Evolutionary conservation across 441 rosid species (phyloP), one percentile per base, ranked within the genome.

Genomic region (Euphorbia celastroides): DNA sequence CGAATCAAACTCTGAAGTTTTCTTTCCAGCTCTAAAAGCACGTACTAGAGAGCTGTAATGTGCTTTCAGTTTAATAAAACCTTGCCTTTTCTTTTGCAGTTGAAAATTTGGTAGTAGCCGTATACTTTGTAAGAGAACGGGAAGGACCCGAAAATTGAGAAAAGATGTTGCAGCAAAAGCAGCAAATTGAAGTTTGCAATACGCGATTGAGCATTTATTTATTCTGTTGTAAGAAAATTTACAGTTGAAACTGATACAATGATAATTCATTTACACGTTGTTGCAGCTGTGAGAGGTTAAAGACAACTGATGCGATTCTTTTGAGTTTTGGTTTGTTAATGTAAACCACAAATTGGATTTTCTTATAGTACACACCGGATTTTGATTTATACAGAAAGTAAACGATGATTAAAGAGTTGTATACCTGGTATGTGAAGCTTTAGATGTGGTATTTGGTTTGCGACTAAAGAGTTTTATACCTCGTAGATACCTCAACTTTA

Each of bases 171-270:
- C 61, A 54, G 32, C 19, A 27, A 54, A 54, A 23, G 32, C 60
- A 26, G 60, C 8, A 42, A 56, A 11, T 11, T 17, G n/a, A 8
- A 23, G 7, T 52, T 46, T 55, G n/a, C n/a, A n/a, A n/a, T n/a
- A n/a, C n/a, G n/a, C 36, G 48, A 44, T 62, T 44, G 46, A 62
- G 60, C 20, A 30, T 61, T 59, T 52, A 26, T 57, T 54, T 56
- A 27, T 67, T 63, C 58, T 60, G 38, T 46, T 66, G 68, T 59
- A 55, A 54, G 78, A 61, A 55, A 55, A 54, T 16, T 54, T 54
- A 17, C 57, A 19, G 22, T 23, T 6, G 1, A 54, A 50, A 36
- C 38, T 34, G 9, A 34, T 34, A 34, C 38, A 34, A 9, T 34
- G 38, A 34, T 34, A 34, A 34, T 9, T 34, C 38, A 3, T 34